Evolutionary conservation across 176 grass and related monocot genomes (phyloP).

Genomic region (Zizania latifolia): DNA sequence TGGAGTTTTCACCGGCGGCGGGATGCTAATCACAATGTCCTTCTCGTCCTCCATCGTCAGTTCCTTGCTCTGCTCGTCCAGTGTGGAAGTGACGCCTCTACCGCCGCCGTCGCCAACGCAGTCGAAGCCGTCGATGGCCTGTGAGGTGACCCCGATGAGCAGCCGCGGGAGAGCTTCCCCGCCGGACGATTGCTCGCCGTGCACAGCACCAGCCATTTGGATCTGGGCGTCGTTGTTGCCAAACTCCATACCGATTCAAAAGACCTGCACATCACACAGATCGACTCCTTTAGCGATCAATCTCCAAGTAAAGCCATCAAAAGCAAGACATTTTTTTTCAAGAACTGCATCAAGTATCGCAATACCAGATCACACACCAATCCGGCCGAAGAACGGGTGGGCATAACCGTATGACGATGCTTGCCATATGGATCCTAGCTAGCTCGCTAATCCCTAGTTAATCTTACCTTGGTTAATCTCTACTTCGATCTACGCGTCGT

Average conservation of each 20-base stretch:
- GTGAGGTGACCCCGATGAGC: conserved; percentile 29
- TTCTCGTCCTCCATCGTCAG: not conserved
- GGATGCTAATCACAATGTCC: conserved; percentile 48
- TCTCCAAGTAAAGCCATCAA: not conserved
- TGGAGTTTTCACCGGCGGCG: not conserved
- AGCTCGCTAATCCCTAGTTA: not conserved
- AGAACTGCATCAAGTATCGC: conserved; percentile 22
- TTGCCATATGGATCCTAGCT: conserved; percentile 31
- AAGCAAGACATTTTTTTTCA: not conserved
- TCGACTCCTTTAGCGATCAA: not conserved
- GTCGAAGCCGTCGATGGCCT: conserved; percentile 42
- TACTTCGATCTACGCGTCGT: not conserved
- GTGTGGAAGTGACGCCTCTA: not conserved
- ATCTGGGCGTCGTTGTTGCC: conserved; percentile 17
- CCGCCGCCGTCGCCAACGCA: conserved; percentile 3
- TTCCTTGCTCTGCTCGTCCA: conserved; percentile 3
- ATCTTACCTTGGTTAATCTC: conserved; percentile 22
- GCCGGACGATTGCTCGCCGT: not conserved
- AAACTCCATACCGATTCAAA: conserved; percentile 20
- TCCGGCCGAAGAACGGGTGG: conserved; percentile 35
- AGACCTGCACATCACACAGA: conserved; percentile 3
- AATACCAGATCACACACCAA: conserved; percentile 46
- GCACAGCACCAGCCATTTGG: not conserved
- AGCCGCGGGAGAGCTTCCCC: conserved; percentile 27
- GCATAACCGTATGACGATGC: conserved; percentile 35